Percentiles rank a stretch among this genome's conserved stretches.
phyloP scores from a whole-genome alignment of 495 filamentous ascomycete species.

The Melanomma pulvis-pyrius region DNA sequence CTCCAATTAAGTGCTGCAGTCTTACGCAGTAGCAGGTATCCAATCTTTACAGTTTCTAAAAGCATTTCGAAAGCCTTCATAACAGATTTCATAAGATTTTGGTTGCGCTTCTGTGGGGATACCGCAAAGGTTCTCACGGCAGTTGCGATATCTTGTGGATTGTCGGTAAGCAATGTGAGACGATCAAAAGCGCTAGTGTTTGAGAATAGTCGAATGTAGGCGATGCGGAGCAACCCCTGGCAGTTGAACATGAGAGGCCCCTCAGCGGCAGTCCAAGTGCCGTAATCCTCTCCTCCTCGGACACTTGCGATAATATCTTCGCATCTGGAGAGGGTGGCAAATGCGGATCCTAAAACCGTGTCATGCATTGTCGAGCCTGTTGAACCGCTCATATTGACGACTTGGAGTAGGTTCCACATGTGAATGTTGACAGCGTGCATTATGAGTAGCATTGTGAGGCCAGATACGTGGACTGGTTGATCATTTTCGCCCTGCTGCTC shows the following conservation, averaged over 20 bases:
- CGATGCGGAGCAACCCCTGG: constrained; percentile 23
- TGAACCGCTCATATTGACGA: not conserved
- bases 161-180: constrained; percentile 14
- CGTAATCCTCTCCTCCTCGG: not conserved
- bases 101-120: constrained; percentile 1
- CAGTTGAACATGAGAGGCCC: constrained; percentile 33
- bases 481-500: not conserved
- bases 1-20: constrained; percentile 33
- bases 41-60: constrained; percentile 9
- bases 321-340: constrained; percentile 13
- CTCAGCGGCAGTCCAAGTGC: constrained; percentile 10
- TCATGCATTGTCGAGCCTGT: not conserved
- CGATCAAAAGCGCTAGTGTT: constrained; percentile 14
- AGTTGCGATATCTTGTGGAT: constrained; percentile 5
- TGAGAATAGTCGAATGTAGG: constrained; percentile 18
- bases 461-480: constrained; percentile 3
- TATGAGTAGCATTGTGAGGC: constrained; percentile 20
- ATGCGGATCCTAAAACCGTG: constrained; percentile 5
- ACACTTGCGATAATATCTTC: not conserved
- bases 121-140: constrained; percentile 1
- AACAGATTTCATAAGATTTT: constrained; percentile 10
- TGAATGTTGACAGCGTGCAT: constrained; percentile 28
- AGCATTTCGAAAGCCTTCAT: constrained; percentile 19
- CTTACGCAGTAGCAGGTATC: constrained; percentile 21
- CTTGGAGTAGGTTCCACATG: constrained; percentile 20